Base-by-base conservation (phyloP, 805 yeast species). In the Kodamaea lidongshanica region DNA sequence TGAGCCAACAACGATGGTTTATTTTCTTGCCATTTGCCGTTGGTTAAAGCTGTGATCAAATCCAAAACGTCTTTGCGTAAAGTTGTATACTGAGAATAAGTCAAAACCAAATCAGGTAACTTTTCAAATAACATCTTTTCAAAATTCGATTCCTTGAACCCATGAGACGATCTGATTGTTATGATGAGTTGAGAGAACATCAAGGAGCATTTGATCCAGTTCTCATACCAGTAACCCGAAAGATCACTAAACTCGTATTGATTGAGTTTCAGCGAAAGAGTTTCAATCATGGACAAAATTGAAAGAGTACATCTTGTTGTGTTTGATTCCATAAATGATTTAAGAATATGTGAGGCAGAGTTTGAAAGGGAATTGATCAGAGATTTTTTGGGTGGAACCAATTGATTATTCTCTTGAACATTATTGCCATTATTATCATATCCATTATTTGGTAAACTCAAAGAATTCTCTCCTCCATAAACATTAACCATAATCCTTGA, bases 1-100 rank as follows among this genome's bases (percentile, higher is more conserved):
- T 85, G 85, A 0, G 96, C 82, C 22, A 89, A 61, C 27, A 89
- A 57, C 1, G 95, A 86, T 3, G 95, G 94, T 19, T 78, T 72
- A n/a, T 40, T 30, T 16, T 72, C 76, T 4, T 59, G 57, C 79
- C 83, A 75, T 3, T 48, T 56, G 0, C 76, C 77, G 24, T 61
- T 64, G 1, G 82, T 75, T 23, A 83, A 50, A 4, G 70, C 60
- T 4, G 79, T 70, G 11, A 85, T 52, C 20, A 86, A 48, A 23
- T 67, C 68, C 19, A 84, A 54, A 1, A 84, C 61, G 7, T 60
- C 58, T 18, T 56, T 52, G 36, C 85, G 71, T 34, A 78, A 58
- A 0, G 55, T 42, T 6, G 62, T 58, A 19, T 64, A 59, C n/a
- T 59, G 61, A 4, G 74, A 57, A 46, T 81, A 86, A 1, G 77